Evolutionary conservation across 2,329 filamentous ascomycete species (phyloP).

Genomic region (Sclerotinia spermophila): DNA sequence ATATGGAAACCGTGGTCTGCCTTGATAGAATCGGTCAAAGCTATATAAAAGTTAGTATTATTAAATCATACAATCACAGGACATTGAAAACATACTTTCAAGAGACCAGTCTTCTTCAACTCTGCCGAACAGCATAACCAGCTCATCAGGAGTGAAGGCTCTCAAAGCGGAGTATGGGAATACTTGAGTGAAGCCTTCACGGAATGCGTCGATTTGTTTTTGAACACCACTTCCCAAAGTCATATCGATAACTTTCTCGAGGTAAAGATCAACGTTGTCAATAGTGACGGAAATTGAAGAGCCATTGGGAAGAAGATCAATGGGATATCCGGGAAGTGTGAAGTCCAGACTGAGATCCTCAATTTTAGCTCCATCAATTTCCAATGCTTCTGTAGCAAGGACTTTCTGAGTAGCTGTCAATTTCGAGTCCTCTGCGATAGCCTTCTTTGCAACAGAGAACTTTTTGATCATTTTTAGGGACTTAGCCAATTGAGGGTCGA

Average conservation of each 20-base stretch:
- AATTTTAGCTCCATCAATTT: constrained; percentile 70
- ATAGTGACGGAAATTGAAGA: constrained; percentile 75
- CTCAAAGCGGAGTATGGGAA: constrained; percentile 91
- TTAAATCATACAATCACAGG: neutral
- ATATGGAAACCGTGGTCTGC: constrained; percentile 98
- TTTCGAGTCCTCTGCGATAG: constrained; percentile 67
- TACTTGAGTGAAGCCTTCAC: constrained; percentile 85
- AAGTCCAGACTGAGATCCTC: constrained; percentile 93
- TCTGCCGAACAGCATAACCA: constrained; percentile 90
- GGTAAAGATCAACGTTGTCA: constrained; percentile 83
- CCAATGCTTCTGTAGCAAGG: constrained; percentile 63
- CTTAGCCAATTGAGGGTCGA: constrained; percentile 80
- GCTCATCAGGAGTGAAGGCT: constrained; percentile 90
- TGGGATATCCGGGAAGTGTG: constrained; percentile 84
- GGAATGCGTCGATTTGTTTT: constrained; percentile 87
- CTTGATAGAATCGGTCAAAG: constrained; percentile 97
- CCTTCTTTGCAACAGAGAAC: constrained; percentile 78
- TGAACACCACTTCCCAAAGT: constrained; percentile 87
- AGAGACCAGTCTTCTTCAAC: constrained; percentile 96
- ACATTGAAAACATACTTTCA: constrained; percentile 68
- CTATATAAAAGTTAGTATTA: constrained; percentile 43
- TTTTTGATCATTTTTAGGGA: constrained; percentile 85
- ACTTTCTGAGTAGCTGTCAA: constrained; percentile 69
- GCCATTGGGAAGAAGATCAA: constrained; percentile 77
- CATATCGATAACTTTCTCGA: constrained; percentile 87